These are phyloP conservation scores for Cyclotella atomus DNA, from an alignment of 108 stramenopile genomes.

Conservation along the genomic window DNA sequence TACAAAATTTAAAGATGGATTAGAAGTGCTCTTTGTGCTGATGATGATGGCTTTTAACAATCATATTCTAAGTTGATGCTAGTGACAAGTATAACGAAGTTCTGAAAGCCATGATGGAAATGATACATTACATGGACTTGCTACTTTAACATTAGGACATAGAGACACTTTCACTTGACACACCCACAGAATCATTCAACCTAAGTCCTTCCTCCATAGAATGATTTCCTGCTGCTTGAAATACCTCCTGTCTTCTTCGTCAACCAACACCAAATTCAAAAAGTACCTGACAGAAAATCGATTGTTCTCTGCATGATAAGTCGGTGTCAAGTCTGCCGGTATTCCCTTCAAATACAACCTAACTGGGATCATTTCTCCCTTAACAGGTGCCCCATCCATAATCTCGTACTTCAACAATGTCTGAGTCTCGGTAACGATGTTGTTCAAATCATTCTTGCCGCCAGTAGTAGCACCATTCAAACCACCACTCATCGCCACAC, in stretches of 20 bases:
- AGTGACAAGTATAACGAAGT: too few relatives aligned
- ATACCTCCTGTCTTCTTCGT: conserved; percentile 99
- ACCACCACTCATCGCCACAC: conserved; percentile 63
- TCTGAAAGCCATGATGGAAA: too few relatives aligned
- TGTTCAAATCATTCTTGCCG: conserved; percentile 44
- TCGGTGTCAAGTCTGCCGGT: conserved; percentile 98
- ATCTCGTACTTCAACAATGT: conserved; percentile 98
- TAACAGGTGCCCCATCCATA: conserved; percentile 99
- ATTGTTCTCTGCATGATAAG: conserved; percentile 93
- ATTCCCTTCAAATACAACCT: conserved; percentile 86
- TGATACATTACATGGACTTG: too few relatives aligned
- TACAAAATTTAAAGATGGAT: conserved; percentile 54
- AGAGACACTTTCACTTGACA: too few relatives aligned
- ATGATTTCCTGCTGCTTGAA: conserved; percentile 99
- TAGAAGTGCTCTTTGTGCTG: neutral
- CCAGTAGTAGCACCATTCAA: conserved; percentile 15
- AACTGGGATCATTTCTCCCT: conserved; percentile 91
- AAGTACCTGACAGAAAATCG: conserved; percentile 97
- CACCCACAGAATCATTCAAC: conserved; percentile 35
- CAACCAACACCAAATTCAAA: conserved; percentile 98
- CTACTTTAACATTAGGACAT: too few relatives aligned
- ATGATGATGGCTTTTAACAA: too few relatives aligned
- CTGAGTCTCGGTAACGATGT: conserved; percentile 95
- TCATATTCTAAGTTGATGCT: too few relatives aligned
- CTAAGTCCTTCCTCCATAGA: conserved; percentile 93